Evolutionary conservation across 1,139 yeast species (phyloP).

Genomic region (Yamadazyma triangularis): DNA sequence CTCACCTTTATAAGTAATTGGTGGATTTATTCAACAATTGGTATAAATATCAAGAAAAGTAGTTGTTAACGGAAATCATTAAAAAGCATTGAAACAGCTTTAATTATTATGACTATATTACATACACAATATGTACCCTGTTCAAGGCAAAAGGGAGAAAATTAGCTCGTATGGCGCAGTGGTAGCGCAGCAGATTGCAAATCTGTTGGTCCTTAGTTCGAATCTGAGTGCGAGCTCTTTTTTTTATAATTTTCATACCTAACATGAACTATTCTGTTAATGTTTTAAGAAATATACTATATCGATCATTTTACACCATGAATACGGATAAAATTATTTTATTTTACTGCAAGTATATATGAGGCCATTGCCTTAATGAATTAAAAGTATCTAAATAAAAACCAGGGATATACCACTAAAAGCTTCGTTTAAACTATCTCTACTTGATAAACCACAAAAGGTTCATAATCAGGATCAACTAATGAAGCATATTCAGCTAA

Average conservation of each 20-base stretch:
- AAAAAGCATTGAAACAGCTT: too few relatives aligned
- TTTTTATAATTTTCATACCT: conserved; percentile 13
- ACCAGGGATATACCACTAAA: conserved; percentile 1
- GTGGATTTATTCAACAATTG: too few relatives aligned
- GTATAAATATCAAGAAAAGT: too few relatives aligned
- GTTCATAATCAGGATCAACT: conserved; percentile 93
- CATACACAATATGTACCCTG: not conserved
- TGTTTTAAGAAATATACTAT: too few relatives aligned
- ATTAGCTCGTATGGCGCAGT: conserved; percentile 83
- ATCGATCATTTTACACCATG: too few relatives aligned
- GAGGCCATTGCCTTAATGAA: conserved; percentile 1
- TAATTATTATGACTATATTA: too few relatives aligned
- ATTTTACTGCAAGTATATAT: conserved; percentile 1
- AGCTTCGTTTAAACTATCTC: conserved; percentile 24
- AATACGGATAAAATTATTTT: too few relatives aligned
- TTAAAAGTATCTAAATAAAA: conserved; percentile 2
- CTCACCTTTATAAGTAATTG: too few relatives aligned
- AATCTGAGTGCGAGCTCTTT: conserved; percentile 71
- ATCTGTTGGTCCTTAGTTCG: conserved; percentile 88
- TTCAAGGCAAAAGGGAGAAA: not conserved
- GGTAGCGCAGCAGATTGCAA: conserved; percentile 93
- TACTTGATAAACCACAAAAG: conserved; percentile 76
- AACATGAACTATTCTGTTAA: too few relatives aligned
- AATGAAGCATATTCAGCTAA: conserved; percentile 84
- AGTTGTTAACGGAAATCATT: too few relatives aligned